Base-by-base conservation (phyloP, 306 rosid genomes). In the Lathyrus oleraceus region DNA sequence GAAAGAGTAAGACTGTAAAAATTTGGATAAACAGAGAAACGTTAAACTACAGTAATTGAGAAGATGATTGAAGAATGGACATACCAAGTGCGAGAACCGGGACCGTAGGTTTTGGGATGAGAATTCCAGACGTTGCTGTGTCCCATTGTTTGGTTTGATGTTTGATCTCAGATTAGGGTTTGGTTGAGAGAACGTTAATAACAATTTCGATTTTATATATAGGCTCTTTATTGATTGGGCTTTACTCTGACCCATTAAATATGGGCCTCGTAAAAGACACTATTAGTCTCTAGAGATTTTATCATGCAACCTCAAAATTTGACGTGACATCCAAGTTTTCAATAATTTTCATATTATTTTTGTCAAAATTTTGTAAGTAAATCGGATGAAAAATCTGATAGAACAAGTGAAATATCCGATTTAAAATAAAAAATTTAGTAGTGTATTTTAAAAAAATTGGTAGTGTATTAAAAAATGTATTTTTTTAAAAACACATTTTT, bases 91-190 rank as follows among this genome's bases (percentile, higher is more conserved):
- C 99, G 92, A 47, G 99, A 91, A 61, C 97, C 96, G 40, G 99
- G 99, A 38, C 96, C 99, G 52, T 94, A 94, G 76, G 5, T 94
- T 85, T 94, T 88, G 1, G 99, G 97, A 80, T 88, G 99, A 63
- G 98, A 84, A 66, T 94, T 94, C 99, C 99, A 91, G 3, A 91
- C 92, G 76, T 91, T 94, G 21, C 92, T 83, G 89, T 94, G 97
- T 8, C 96, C 97, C 98, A 93, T 93, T 10, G 51, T 27, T 63
- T 12, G 12, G 25, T 49, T 49, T 49, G 25, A 17, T 49, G 5
- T 51, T 51, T 19, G 5, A 5, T 9, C 28, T 52, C 30, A 20
- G n/a, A 52, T 52, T 52, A 52, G 30, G 59, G 59, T 52, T 52
- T 17, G 2, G 13, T 17, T 17, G 27, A 49, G 27, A 49, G 13